Evolutionary conservation across 371 early-diverging fungal genomes (phyloP).

Genomic region (Mortierella sp.): DNA sequence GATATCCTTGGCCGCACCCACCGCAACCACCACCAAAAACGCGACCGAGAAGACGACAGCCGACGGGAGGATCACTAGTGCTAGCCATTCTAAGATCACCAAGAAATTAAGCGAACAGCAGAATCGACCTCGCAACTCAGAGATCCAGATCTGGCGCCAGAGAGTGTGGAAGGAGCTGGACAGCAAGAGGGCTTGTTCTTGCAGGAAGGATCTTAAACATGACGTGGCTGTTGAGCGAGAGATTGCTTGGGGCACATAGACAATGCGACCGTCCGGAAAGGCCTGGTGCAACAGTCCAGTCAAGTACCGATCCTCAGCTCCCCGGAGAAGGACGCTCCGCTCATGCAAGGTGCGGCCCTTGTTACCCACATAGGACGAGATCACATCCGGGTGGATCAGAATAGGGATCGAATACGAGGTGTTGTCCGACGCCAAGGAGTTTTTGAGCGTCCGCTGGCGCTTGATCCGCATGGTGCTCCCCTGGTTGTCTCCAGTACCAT

Average conservation of each 20-base stretch:
- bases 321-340: constrained; percentile 96
- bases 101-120: constrained; percentile 98
- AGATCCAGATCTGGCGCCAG: constrained; percentile 44
- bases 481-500: not conserved
- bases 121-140: constrained; percentile 93
- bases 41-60: constrained; percentile 66
- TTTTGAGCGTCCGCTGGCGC: not conserved
- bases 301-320: constrained; percentile 96
- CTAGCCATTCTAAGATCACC: constrained; percentile 93
- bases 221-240: constrained; percentile 93
- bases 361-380: constrained; percentile 91
- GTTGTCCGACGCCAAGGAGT: not conserved
- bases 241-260: constrained; percentile 93
- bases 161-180: constrained; percentile 71
- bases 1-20: constrained; percentile 16
- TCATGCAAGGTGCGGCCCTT: constrained; percentile 96
- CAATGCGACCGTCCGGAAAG: constrained; percentile 91
- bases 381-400: constrained; percentile 88
- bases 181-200: constrained; percentile 92
- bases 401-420: constrained; percentile 76
- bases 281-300: constrained; percentile 98
- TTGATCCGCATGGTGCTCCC: not conserved
- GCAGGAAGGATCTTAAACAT: constrained; percentile 80
- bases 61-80: constrained; percentile 94
- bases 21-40: constrained; percentile 4